Conservation (phyloP, 257 asterid genomes). For the Eucommia ulmoides region DNA sequence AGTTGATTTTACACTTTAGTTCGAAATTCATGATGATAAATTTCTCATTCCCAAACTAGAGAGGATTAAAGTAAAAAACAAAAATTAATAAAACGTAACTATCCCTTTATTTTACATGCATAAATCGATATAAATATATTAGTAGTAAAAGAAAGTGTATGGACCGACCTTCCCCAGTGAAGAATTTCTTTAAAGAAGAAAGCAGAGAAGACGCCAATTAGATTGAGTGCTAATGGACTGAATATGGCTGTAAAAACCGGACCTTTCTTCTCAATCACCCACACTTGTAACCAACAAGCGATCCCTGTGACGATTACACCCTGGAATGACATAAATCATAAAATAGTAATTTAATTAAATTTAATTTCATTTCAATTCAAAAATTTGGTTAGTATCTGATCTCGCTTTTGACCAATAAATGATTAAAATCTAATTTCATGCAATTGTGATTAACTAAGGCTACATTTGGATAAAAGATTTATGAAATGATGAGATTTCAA, state of each 20-base stretch:
- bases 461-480: neutral
- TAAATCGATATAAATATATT: too few relatives aligned
- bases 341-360: neutral
- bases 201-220: conserved; percentile 19
- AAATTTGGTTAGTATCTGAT: neutral
- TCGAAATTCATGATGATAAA: neutral
- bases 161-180: conserved; percentile 17
- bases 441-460: neutral
- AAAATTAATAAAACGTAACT: too few relatives aligned
- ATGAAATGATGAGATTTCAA: neutral
- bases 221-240: conserved; percentile 18
- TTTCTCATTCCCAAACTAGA: neutral
- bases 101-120: neutral
- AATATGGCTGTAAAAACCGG: conserved; percentile 20
- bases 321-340: conserved; percentile 2
- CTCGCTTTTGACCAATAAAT: neutral
- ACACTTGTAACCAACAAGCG: conserved; percentile 17
- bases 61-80: neutral
- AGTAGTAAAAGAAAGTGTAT: neutral
- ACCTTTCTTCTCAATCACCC: conserved; percentile 23
- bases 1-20: neutral
- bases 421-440: neutral
- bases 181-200: conserved; percentile 14
- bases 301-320: conserved; percentile 16
- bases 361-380: neutral